These are phyloP conservation scores for Mycothermus thermophilus DNA, from an alignment of 495 filamentous ascomycete genomes.

Conservation along the genomic window DNA sequence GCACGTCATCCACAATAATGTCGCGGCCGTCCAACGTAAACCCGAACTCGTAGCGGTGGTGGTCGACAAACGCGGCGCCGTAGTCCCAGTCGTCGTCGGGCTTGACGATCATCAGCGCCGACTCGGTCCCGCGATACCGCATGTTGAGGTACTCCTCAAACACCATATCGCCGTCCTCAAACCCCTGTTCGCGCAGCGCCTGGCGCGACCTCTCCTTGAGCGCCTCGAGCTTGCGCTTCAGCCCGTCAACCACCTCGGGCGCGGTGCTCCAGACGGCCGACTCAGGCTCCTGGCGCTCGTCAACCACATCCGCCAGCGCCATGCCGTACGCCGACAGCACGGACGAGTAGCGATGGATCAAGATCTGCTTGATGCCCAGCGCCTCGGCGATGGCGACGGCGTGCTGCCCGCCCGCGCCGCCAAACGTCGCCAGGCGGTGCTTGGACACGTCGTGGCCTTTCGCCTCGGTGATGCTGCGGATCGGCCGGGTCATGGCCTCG, in stretches of 20 bases:
- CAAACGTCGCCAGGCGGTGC: constrained; percentile 83
- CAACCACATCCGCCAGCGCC: constrained; percentile 89
- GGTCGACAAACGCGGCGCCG: constrained; percentile 66
- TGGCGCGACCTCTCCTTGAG: constrained; percentile 54
- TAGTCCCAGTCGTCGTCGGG: constrained; percentile 61
- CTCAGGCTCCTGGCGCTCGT: constrained; percentile 82
- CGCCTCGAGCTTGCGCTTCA: constrained; percentile 44
- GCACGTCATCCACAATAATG: constrained; percentile 85
- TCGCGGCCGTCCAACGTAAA: constrained; percentile 82
- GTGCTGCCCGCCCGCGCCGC: constrained; percentile 91
- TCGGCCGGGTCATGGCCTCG: constrained; percentile 89
- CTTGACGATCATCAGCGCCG: constrained; percentile 70
- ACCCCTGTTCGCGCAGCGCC: constrained; percentile 59
- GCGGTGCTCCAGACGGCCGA: constrained; percentile 62
- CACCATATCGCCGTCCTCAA: constrained; percentile 53
- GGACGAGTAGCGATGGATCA: constrained; percentile 86
- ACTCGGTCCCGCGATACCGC: constrained; percentile 78
- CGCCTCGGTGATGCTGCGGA: constrained; percentile 82
- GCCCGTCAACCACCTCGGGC: constrained; percentile 35
- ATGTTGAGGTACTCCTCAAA: constrained; percentile 87
- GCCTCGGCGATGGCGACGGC: constrained; percentile 89
- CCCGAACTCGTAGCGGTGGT: constrained; percentile 89
- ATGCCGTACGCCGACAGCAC: constrained; percentile 95
- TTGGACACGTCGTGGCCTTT: constrained; percentile 85
- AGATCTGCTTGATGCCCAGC: constrained; percentile 72